phyloP scores from a whole-genome alignment of 1,284 basidiomycete species.

The Apiotrichum siamense region DNA sequence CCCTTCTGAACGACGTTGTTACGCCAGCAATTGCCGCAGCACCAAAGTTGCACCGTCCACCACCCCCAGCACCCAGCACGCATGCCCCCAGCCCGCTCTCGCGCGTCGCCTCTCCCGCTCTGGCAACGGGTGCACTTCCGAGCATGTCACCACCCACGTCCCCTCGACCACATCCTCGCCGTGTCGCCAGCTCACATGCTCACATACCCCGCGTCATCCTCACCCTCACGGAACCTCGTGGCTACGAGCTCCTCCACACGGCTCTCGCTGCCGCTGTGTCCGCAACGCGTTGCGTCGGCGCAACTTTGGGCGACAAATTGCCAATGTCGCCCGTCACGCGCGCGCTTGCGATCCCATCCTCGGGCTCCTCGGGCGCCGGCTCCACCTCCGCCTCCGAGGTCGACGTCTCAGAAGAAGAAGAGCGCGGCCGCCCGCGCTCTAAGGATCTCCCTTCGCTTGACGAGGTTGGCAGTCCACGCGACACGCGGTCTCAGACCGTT shows the following conservation, averaged over 20 bases:
- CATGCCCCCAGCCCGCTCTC: neutral
- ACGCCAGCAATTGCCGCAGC: neutral
- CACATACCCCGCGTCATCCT: constrained; percentile 16
- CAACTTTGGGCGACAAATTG: neutral
- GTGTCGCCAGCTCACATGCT: neutral
- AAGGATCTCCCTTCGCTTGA: constrained; percentile 15
- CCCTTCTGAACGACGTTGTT: neutral
- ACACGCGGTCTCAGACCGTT: neutral
- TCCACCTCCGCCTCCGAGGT: constrained; percentile 2
- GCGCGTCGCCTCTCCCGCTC: neutral
- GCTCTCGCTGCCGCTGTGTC: constrained; percentile 20
- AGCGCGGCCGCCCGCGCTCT: constrained; percentile 31
- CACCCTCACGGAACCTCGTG: constrained; percentile 28
- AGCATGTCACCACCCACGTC: neutral
- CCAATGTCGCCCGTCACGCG: constrained; percentile 4
- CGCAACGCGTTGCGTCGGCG: neutral
- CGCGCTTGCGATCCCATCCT: constrained; percentile 10
- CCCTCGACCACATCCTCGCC: neutral
- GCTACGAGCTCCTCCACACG: constrained; percentile 18
- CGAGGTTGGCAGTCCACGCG: neutral
- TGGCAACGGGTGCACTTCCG: neutral
- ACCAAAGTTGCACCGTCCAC: neutral
- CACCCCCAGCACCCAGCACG: too few species aligned
- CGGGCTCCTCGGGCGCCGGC: neutral
- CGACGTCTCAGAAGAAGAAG: constrained; percentile 18